phyloP scores from a whole-genome alignment of 306 rosid genomes.

The Cicer cuneatum region DNA sequence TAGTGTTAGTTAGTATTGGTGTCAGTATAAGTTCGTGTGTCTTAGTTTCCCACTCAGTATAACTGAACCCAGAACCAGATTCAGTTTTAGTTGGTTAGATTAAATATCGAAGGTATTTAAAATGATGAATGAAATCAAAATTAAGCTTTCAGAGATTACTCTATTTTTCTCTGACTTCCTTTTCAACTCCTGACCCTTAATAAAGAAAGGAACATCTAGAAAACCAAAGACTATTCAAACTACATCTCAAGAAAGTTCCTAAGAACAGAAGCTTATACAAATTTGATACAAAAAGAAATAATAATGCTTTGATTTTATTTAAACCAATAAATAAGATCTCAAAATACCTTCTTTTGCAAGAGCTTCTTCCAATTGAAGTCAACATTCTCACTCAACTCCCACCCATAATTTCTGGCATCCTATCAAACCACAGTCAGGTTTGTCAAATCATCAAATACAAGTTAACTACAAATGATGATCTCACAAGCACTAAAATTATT shows the following conservation, averaged over 20 bases:
- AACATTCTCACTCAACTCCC: conserved; percentile 85
- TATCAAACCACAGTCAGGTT: conserved; percentile 44
- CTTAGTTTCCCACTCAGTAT: not conserved
- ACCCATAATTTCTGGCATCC: conserved; percentile 93
- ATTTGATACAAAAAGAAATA: conserved; percentile 12
- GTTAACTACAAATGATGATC: conserved; percentile 26
- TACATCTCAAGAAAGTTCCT: conserved; percentile 13
- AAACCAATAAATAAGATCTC: conserved; percentile 10
- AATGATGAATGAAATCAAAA: not conserved
- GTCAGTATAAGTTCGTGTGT: not conserved
- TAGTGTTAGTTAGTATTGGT: not conserved
- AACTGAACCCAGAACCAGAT: not conserved
- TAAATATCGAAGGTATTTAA: conserved; percentile 1
- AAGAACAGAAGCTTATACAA: not conserved
- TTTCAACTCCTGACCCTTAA: not conserved
- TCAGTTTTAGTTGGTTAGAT: not conserved
- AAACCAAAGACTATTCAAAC: conserved; percentile 22
- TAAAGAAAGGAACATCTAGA: conserved; percentile 28
- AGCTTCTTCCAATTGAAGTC: conserved; percentile 96
- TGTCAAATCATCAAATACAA: conserved; percentile 14
- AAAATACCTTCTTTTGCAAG: conserved; percentile 83
- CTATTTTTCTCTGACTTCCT: not conserved
- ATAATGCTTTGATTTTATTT: conserved; percentile 19
- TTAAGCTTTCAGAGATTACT: conserved; percentile 3
- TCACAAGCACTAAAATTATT: conserved; percentile 16